These are phyloP conservation scores for Calonectria leucothoes DNA, from an alignment of 2,329 filamentous ascomycete species.

Conservation along the genomic window DNA sequence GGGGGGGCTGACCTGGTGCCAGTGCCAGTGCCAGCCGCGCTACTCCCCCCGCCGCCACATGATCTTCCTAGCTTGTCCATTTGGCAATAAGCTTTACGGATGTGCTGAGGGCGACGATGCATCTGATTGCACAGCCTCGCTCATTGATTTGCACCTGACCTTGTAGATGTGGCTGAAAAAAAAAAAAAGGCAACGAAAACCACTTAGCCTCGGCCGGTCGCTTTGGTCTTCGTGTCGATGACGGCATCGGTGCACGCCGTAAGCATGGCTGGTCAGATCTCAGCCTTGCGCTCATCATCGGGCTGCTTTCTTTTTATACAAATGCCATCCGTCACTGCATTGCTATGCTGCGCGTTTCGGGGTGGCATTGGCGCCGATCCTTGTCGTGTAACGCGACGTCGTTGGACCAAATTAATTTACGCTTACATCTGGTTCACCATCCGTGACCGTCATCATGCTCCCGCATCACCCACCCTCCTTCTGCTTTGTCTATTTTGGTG, in stretches of 20 bases:
- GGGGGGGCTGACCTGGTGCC: neutral
- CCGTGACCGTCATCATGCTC: slow-evolving; percentile 36
- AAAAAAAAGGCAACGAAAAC: neutral
- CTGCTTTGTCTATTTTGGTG: neutral
- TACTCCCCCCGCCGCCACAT: neutral
- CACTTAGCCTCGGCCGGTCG: neutral
- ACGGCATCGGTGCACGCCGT: neutral
- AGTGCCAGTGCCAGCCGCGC: neutral
- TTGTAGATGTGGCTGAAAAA: neutral
- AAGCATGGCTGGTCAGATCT: neutral
- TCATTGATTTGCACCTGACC: neutral
- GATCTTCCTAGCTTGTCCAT: neutral
- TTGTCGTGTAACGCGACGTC: neutral
- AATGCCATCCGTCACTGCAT: neutral
- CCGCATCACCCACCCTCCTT: slow-evolving; percentile 32
- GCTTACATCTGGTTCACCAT: neutral
- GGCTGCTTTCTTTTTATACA: neutral
- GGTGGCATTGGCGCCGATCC: neutral
- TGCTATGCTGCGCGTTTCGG: neutral
- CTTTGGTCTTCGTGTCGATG: neutral
- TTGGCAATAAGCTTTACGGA: neutral
- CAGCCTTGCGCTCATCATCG: neutral
- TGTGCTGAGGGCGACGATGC: neutral
- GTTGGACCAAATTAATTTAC: neutral
- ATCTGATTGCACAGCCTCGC: neutral